Conservation (phyloP, 1,284 basidiomycete species). For the Cronartium ribicola region DNA sequence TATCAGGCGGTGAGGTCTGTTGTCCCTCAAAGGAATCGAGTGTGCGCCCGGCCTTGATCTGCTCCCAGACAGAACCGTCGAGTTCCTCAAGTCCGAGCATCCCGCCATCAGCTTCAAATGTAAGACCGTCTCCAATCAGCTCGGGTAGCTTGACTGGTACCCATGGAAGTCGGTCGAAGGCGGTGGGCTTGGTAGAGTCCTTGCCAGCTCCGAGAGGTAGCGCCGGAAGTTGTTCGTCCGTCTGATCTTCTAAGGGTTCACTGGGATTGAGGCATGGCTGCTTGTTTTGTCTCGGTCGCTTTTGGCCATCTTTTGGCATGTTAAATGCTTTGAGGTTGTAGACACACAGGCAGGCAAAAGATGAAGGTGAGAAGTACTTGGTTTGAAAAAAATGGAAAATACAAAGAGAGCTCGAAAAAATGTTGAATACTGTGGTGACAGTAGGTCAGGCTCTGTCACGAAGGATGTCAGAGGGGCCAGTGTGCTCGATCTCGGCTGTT, state of each 20-base stretch:
- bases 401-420: no score
- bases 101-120: constrained; percentile 41
- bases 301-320: background rate
- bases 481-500: no score
- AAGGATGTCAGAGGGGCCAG: no score
- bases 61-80: constrained; percentile 38
- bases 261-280: background rate
- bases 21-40: constrained; percentile 9
- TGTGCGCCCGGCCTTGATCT: constrained; percentile 16
- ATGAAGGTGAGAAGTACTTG: no score
- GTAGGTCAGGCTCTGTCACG: no score
- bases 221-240: background rate
- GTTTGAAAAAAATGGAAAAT: no score
- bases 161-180: constrained; percentile 41
- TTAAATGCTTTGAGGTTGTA: background rate
- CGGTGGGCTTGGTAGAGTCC: constrained; percentile 41
- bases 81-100: constrained; percentile 40
- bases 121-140: constrained; percentile 27
- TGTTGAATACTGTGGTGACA: no score
- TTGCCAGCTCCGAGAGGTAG: constrained; percentile 10
- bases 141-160: constrained; percentile 30
- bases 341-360: background rate
- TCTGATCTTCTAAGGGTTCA: constrained; percentile 1
- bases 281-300: background rate
- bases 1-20: background rate